These are phyloP conservation scores for Discostella stelligeroides DNA, from an alignment of 108 stramenopile species.

Conservation along the genomic window DNA sequence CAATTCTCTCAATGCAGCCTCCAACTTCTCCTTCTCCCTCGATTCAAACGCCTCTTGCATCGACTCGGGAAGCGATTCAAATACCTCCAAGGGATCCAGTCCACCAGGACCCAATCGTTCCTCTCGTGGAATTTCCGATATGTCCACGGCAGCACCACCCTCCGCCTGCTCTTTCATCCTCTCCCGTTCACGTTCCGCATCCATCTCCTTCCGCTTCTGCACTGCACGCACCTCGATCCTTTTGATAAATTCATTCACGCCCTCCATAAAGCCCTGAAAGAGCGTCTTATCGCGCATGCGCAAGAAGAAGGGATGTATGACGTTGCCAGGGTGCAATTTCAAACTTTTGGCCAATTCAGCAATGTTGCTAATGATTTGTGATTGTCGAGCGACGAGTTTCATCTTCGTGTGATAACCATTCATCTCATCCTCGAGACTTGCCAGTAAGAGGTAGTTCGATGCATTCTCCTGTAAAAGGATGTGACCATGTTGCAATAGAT, in stretches of 20 bases:
- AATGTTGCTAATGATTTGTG: conserved; percentile 94
- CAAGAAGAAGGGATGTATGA: conserved; percentile 93
- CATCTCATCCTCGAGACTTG: conserved; percentile 98
- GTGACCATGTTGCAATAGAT: conserved; percentile 83
- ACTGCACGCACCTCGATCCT: conserved; percentile 92
- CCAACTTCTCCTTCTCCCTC: conserved; percentile 81
- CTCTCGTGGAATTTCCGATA: conserved; percentile 72
- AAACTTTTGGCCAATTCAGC: conserved; percentile 94
- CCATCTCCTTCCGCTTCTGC: conserved; percentile 93
- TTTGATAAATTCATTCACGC: conserved; percentile 81
- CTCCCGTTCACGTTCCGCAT: conserved; percentile 61
- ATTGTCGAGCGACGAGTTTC: conserved; percentile 90
- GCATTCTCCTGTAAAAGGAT: conserved; percentile 96
- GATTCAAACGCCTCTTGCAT: conserved; percentile 96
- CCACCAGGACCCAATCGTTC: conserved; percentile 95
- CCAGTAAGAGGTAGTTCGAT: conserved; percentile 92
- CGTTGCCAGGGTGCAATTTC: conserved; percentile 95
- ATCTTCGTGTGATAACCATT: conserved; percentile 96
- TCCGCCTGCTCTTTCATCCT: conserved; percentile 52
- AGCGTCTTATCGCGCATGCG: conserved; percentile 82
- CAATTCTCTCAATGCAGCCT: conserved; percentile 79
- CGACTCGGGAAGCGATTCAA: conserved; percentile 81
- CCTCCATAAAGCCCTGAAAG: conserved; percentile 80
- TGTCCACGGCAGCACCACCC: conserved; percentile 66
- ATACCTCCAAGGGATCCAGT: conserved; percentile 96